These are phyloP conservation scores for Patellifolia procumbens DNA, from an alignment of 179 eudicot genomes.

Conservation along the genomic window DNA sequence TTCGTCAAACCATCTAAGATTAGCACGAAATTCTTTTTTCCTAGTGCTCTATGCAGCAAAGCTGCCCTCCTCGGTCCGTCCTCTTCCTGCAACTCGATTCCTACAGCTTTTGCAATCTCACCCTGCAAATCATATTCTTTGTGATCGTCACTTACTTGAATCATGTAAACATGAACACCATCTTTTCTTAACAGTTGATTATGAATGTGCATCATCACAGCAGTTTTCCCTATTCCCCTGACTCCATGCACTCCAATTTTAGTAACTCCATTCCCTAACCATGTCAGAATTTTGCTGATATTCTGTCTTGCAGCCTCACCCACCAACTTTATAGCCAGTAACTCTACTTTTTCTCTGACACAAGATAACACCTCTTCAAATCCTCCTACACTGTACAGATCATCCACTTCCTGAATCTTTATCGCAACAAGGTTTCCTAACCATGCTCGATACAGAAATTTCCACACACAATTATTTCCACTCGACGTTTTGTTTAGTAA, in stretches of 20 bases:
- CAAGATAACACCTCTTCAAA: conserved; percentile 23
- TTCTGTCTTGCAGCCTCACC: conserved; percentile 18
- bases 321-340: conserved; percentile 3
- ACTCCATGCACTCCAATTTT: conserved; percentile 29
- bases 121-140: conserved; percentile 13
- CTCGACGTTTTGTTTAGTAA: conserved; percentile 2
- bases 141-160: conserved; percentile 11
- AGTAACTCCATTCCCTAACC: conserved; percentile 22
- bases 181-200: neutral
- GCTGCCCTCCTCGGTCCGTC: conserved; percentile 23
- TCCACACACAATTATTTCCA: conserved; percentile 2
- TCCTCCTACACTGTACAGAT: conserved; percentile 12
- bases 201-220: conserved; percentile 14
- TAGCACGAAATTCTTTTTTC: conserved; percentile 24
- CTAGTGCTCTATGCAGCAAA: conserved; percentile 13
- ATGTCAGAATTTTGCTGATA: neutral
- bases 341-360: conserved; percentile 2
- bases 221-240: conserved; percentile 29
- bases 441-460: conserved; percentile 19
- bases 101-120: conserved; percentile 18
- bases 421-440: conserved; percentile 27
- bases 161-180: conserved; percentile 1
- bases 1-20: conserved; percentile 26
- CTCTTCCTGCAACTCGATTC: conserved; percentile 15
- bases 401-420: conserved; percentile 21